phyloP scores from a whole-genome alignment of 176 grass and related monocot genomes.

The Microstegium vimineum region DNA sequence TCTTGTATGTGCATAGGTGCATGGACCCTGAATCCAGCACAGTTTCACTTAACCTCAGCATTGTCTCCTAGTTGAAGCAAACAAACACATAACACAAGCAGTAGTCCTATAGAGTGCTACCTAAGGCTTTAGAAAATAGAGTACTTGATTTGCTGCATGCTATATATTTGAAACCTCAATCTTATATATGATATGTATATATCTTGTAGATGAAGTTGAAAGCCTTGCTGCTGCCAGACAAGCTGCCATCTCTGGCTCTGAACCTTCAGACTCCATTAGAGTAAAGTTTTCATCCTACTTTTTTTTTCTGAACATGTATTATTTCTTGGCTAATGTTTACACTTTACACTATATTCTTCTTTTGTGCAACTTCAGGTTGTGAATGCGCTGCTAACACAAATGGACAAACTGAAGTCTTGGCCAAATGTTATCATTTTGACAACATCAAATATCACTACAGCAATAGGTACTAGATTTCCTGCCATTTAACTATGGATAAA shows the following conservation, averaged over 20 bases:
- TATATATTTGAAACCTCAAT: slow-evolving; percentile 25
- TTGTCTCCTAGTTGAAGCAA: background rate
- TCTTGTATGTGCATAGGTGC: slow-evolving; percentile 1
- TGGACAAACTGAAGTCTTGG: slow-evolving; percentile 99
- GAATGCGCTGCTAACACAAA: slow-evolving; percentile 96
- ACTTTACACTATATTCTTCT: slow-evolving; percentile 1
- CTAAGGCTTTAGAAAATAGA: slow-evolving; percentile 3
- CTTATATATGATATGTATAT: slow-evolving; percentile 29
- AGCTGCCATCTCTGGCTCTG: slow-evolving; percentile 96
- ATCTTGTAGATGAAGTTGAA: slow-evolving; percentile 95
- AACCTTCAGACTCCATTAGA: slow-evolving; percentile 99
- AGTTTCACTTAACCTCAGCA: background rate
- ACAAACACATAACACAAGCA: slow-evolving; percentile 16
- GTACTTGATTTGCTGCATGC: slow-evolving; percentile 2
- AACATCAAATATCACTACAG: slow-evolving; percentile 98
- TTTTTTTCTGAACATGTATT: background rate
- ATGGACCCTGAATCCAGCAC: background rate
- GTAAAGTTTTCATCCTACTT: slow-evolving; percentile 40
- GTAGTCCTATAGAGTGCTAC: slow-evolving; percentile 2
- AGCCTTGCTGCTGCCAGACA: slow-evolving; percentile 99
- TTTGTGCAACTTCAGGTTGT: slow-evolving; percentile 70
- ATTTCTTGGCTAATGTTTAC: slow-evolving; percentile 16
- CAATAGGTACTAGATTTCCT: slow-evolving; percentile 68
- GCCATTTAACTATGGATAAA: slow-evolving; percentile 80
- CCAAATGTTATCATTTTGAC: slow-evolving; percentile 99